A percentile compares a stretch with the other conserved stretches of the same genome.
Evolutionary conservation across 164 flowering plant species (phyloP).

Genomic region (Liquidambar formosana): DNA sequence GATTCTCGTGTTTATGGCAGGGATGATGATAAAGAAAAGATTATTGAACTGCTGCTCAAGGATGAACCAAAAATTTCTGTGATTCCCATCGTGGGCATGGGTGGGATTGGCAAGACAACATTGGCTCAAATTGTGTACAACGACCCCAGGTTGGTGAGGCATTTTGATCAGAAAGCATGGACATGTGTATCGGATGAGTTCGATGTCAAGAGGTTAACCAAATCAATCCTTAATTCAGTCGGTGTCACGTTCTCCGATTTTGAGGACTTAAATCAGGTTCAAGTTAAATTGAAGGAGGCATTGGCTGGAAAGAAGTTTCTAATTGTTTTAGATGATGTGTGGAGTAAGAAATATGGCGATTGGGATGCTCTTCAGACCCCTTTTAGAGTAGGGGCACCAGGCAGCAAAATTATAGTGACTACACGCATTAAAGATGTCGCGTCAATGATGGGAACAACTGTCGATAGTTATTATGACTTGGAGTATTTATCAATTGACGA

Average conservation of each 20-base stretch:
- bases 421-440: background rate
- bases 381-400: background rate
- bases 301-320: slow-evolving; percentile 2
- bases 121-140: slow-evolving; percentile 6
- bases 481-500: too few relatives aligned
- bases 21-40: slow-evolving; percentile 20
- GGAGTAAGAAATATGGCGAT: slow-evolving; percentile 1
- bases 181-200: slow-evolving; percentile 6
- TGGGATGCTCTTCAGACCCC: background rate
- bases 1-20: slow-evolving; percentile 20
- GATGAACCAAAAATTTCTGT: background rate
- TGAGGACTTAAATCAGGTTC: slow-evolving; percentile 3
- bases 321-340: slow-evolving; percentile 10
- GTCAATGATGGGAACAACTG: too few relatives aligned
- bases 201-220: background rate
- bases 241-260: background rate
- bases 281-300: background rate
- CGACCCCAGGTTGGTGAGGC: background rate
- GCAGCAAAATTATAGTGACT: slow-evolving; percentile 5
- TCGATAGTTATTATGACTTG: too few relatives aligned
- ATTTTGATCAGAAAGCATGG: slow-evolving; percentile 6
- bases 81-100: slow-evolving; percentile 14
- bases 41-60: background rate
- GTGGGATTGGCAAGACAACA: slow-evolving; percentile 16
- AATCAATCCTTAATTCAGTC: background rate